Evolutionary conservation across 179 eudicot species (phyloP).

Genomic region (Beta corolliflora): DNA sequence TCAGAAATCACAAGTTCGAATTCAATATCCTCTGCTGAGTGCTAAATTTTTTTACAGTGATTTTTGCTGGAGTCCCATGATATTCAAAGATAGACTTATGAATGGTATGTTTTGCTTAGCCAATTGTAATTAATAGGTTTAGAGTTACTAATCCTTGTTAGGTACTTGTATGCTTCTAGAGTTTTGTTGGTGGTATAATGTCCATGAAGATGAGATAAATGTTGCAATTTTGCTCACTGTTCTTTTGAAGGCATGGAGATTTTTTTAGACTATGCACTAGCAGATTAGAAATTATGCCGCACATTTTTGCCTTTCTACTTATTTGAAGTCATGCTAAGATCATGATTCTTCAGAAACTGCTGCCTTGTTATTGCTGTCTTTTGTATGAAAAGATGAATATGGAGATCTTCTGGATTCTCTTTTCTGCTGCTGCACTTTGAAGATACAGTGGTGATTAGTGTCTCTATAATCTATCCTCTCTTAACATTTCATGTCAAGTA

Average conservation of each 20-base stretch:
- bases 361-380: neutral
- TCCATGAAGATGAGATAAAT: neutral
- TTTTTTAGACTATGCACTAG: neutral
- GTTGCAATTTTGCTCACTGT: neutral
- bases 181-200: slow-evolving; percentile 1
- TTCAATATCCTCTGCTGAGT: neutral
- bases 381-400: neutral
- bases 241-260: neutral
- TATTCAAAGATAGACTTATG: slow-evolving; percentile 2
- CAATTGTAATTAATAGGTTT: neutral
- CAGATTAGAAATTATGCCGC: neutral
- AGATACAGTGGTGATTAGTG: neutral
- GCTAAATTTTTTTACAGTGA: neutral
- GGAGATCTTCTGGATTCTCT: neutral
- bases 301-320: neutral
- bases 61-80: neutral
- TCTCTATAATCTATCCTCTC: neutral
- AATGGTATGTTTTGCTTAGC: neutral
- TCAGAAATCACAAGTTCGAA: neutral
- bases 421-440: neutral
- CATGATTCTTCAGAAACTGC: neutral
- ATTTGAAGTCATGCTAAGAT: neutral
- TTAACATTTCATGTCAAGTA: slow-evolving; percentile 10
- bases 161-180: neutral
- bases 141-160: neutral